A percentile compares a stretch with the other conserved stretches of the same genome.
These are phyloP conservation scores for Silybum marianum DNA, from an alignment of 129 eudicot species.

Conservation along the genomic window DNA sequence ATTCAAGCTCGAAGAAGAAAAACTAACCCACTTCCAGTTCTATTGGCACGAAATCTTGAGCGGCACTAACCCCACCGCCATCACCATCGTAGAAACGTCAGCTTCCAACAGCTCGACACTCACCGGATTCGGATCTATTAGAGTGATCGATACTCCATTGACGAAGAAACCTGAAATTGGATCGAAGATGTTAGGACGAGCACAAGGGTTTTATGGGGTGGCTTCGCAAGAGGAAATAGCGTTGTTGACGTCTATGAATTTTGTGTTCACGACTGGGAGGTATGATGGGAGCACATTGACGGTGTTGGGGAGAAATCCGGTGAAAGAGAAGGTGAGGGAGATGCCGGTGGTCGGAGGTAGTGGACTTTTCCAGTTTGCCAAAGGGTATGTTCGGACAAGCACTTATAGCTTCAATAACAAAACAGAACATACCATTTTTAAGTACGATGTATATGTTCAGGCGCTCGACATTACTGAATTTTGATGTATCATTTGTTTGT, in stretches of 20 bases:
- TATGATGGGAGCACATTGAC: slow-evolving; percentile 53
- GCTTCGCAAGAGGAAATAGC: slow-evolving; percentile 30
- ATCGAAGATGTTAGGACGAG: slow-evolving; percentile 49
- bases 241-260: slow-evolving; percentile 49
- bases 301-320: slow-evolving; percentile 44
- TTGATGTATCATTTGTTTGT: no score
- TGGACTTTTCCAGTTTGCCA: slow-evolving; percentile 48
- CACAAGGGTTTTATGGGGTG: slow-evolving; percentile 51
- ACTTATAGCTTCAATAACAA: slow-evolving; percentile 30
- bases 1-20: no score
- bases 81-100: no score
- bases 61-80: no score
- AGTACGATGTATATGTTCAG: slow-evolving; percentile 42
- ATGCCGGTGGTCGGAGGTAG: slow-evolving; percentile 60
- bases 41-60: no score
- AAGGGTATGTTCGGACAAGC: slow-evolving; percentile 29
- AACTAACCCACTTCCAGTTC: neutral
- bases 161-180: slow-evolving; percentile 30
- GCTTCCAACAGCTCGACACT: no score
- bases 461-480: slow-evolving; percentile 7
- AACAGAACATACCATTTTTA: slow-evolving; percentile 43
- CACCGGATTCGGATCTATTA: no score
- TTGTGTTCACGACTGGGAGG: slow-evolving; percentile 36
- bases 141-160: no score
- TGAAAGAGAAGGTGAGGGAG: slow-evolving; percentile 44